phyloP scores from a whole-genome alignment of 1,139 yeast genomes.

The Yamadazyma trypodendri region DNA sequence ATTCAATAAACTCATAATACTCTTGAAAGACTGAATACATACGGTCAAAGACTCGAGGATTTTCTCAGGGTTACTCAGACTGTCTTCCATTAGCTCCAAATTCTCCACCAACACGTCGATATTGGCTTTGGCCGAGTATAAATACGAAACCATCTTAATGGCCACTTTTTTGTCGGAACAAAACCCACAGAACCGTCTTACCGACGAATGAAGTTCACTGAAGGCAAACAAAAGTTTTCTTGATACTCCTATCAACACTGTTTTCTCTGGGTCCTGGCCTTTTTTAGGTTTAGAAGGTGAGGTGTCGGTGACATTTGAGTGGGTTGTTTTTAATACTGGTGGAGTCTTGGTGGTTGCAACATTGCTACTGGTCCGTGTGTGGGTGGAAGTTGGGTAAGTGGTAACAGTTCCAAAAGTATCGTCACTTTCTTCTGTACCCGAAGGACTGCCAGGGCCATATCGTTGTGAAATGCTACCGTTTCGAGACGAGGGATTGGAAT shows the following conservation, averaged over 20 bases:
- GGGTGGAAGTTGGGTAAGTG: neutral
- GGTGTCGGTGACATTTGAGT: constrained; percentile 6
- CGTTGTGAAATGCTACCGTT: constrained; percentile 13
- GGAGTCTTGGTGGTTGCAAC: constrained; percentile 6
- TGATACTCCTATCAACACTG: constrained; percentile 47
- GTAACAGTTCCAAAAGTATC: constrained; percentile 6
- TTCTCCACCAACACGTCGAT: constrained; percentile 60
- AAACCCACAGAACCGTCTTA: constrained; percentile 64
- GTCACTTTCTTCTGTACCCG: constrained; percentile 10
- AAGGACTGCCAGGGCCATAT: constrained; percentile 5
- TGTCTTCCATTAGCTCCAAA: constrained; percentile 56
- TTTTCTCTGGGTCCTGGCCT: constrained; percentile 13
- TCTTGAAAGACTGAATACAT: constrained; percentile 48
- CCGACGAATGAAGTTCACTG: constrained; percentile 69
- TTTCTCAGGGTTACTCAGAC: constrained; percentile 28
- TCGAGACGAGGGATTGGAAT: constrained; percentile 13
- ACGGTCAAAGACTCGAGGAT: constrained; percentile 31
- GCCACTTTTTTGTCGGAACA: constrained; percentile 64
- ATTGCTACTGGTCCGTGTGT: constrained; percentile 3
- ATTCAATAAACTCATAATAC: constrained; percentile 48
- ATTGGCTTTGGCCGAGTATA: constrained; percentile 57
- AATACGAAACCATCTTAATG: constrained; percentile 53
- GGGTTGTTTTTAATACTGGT: constrained; percentile 6
- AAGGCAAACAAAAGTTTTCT: constrained; percentile 58
- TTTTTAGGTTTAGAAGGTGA: constrained; percentile 12